These are phyloP conservation scores for Nemania serpens DNA, from an alignment of 2,329 filamentous ascomycete genomes.

Conservation along the genomic window DNA sequence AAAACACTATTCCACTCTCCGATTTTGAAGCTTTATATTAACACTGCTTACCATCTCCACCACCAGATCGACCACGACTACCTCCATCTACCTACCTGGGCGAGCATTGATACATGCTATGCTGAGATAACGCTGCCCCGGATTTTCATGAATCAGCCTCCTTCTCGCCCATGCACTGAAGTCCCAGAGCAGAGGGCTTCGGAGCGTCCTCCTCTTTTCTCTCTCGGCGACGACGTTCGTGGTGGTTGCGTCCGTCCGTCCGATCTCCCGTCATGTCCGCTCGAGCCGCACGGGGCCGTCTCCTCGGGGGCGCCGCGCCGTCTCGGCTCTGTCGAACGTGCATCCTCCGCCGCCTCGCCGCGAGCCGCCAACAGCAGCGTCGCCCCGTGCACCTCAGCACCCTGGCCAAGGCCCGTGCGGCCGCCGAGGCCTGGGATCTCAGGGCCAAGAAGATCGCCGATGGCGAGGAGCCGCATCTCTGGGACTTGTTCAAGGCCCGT, in stretches of 20 bases:
- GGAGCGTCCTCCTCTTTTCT: slow-evolving; percentile 6
- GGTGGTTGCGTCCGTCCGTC: too few species aligned
- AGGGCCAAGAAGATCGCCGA: slow-evolving; percentile 53
- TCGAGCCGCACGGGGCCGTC: slow-evolving; percentile 12
- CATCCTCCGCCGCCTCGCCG: slow-evolving; percentile 27
- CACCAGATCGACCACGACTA: too few species aligned
- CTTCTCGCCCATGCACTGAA: slow-evolving; percentile 11
- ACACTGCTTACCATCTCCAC: too few species aligned
- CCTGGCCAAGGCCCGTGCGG: slow-evolving; percentile 49
- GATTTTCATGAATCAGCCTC: too few species aligned
- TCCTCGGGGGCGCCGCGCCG: slow-evolving; percentile 18
- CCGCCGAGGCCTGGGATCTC: slow-evolving; percentile 53
- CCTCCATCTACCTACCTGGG: too few species aligned
- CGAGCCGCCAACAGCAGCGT: slow-evolving; percentile 26
- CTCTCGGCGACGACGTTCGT: too few species aligned
- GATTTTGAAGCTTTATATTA: too few species aligned
- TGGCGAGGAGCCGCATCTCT: slow-evolving; percentile 58
- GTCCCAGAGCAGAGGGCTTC: slow-evolving; percentile 4
- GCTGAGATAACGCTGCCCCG: too few species aligned
- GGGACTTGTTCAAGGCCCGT: slow-evolving; percentile 70
- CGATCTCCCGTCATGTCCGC: slow-evolving; percentile 28
- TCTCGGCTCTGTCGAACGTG: slow-evolving; percentile 37
- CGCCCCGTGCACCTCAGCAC: slow-evolving; percentile 50
- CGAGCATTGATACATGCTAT: too few species aligned
- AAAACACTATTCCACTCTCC: too few species aligned